phyloP scores from a whole-genome alignment of 2,329 filamentous ascomycete species.

The Phoma herbarum region DNA sequence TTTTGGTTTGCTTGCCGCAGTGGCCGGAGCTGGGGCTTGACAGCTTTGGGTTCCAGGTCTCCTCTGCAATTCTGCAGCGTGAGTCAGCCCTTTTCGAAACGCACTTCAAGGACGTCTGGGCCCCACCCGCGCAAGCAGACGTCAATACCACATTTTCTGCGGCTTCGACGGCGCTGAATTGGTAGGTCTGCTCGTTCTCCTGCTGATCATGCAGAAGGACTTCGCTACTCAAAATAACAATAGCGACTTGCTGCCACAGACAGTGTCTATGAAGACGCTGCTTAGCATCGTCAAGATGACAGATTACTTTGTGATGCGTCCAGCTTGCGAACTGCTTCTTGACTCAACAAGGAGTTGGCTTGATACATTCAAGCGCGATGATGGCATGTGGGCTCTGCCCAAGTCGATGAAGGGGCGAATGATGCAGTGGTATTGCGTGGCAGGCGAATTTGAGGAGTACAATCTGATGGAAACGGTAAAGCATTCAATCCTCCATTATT shows the following conservation, averaged over 20 bases:
- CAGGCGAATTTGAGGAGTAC: background rate
- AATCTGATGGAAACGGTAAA: background rate
- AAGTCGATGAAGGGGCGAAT: background rate
- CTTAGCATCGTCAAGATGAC: background rate
- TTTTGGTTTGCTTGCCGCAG: too few species aligned
- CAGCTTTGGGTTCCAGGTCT: background rate
- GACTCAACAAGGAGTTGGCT: background rate
- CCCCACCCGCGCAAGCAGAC: background rate
- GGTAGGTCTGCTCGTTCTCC: background rate
- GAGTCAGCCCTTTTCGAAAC: background rate
- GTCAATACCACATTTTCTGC: background rate
- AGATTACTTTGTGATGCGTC: background rate
- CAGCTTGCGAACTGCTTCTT: background rate
- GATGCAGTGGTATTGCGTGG: background rate
- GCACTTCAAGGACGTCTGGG: background rate
- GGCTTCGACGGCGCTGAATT: background rate
- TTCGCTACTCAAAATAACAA: background rate
- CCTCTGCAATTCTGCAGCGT: background rate
- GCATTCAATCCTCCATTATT: background rate
- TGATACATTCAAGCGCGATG: background rate
- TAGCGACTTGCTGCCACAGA: background rate
- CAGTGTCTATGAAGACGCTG: background rate
- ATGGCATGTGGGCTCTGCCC: background rate
- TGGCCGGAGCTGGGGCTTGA: too few species aligned
- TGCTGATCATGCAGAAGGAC: background rate